These are phyloP conservation scores for Berberis thunbergii DNA, from an alignment of 164 flowering plant species.

Conservation along the genomic window DNA sequence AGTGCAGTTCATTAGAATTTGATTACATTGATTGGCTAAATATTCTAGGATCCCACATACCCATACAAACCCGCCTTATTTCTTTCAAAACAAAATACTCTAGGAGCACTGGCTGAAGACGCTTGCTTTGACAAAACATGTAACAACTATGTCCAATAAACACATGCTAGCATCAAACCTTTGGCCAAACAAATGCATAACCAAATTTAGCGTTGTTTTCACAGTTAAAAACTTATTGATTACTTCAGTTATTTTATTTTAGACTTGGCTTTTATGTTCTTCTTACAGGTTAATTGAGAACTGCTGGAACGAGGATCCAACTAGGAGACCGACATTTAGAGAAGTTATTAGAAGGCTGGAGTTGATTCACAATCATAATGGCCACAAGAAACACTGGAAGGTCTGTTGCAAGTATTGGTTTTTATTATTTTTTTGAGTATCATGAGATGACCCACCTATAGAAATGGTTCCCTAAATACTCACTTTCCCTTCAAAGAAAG, in stretches of 20 bases:
- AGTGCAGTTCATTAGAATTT: no score
- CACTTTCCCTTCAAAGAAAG: no score
- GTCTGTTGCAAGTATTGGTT: constrained; percentile 13
- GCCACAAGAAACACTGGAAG: constrained; percentile 76
- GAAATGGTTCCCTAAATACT: no score
- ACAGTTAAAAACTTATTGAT: no score
- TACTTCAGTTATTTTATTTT: background rate
- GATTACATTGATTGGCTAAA: no score
- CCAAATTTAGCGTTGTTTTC: no score
- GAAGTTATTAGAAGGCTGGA: constrained; percentile 59
- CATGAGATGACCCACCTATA: no score
- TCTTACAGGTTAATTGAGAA: constrained; percentile 73
- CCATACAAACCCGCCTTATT: no score
- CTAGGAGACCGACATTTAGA: constrained; percentile 74
- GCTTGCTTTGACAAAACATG: no score
- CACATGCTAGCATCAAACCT: background rate
- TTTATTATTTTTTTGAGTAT: background rate
- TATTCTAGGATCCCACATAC: no score
- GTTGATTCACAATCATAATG: constrained; percentile 28
- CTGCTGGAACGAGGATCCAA: constrained; percentile 83
- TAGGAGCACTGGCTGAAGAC: background rate
- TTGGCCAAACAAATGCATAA: background rate
- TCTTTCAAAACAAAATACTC: no score
- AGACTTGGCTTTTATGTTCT: background rate
- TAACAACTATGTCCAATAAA: background rate